Evolutionary conservation across 2,329 filamentous ascomycete genomes (phyloP).

Genomic region (Chrysosporium queenslandicum): DNA sequence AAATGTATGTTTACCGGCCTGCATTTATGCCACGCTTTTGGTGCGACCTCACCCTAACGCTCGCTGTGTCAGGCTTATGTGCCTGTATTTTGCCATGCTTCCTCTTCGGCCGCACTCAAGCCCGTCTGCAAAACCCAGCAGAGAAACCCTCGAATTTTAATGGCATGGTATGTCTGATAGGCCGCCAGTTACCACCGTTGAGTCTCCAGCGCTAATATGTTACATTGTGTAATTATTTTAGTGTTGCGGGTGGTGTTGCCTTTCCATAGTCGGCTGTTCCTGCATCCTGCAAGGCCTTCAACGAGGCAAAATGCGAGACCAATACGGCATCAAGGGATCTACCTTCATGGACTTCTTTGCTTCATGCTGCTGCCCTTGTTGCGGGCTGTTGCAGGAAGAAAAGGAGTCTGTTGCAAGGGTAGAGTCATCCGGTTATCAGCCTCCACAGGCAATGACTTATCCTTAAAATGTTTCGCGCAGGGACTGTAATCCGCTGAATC

Average conservation of each 20-base stretch:
- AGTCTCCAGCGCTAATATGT: not conserved
- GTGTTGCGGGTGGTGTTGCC: constrained; percentile 29
- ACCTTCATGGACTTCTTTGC: constrained; percentile 43
- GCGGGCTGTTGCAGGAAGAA: constrained; percentile 49
- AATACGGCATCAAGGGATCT: constrained; percentile 45
- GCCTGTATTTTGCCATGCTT: constrained; percentile 23
- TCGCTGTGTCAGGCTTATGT: constrained; percentile 21
- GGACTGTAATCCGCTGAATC: too few relatives aligned
- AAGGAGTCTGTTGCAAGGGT: constrained; percentile 38
- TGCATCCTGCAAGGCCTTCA: constrained; percentile 44
- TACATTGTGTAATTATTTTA: constrained; percentile 15
- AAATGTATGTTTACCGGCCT: constrained; percentile 22
- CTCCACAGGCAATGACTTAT: constrained; percentile 21
- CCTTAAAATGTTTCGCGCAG: not conserved
- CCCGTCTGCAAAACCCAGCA: constrained; percentile 27
- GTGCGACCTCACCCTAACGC: not conserved
- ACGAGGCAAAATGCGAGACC: constrained; percentile 45
- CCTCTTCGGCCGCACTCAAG: constrained; percentile 26
- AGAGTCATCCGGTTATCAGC: constrained; percentile 21
- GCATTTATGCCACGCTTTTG: not conserved
- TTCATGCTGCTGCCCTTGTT: constrained; percentile 49
- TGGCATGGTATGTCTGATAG: constrained; percentile 20
- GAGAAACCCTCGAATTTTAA: constrained; percentile 24
- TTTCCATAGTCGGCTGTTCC: constrained; percentile 25
- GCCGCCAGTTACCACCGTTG: not conserved